A percentile compares a stretch with the other conserved stretches of the same genome.
Evolutionary conservation across 2,329 filamentous ascomycete species (phyloP).

Genomic region (Fusarium haematococcum): DNA sequence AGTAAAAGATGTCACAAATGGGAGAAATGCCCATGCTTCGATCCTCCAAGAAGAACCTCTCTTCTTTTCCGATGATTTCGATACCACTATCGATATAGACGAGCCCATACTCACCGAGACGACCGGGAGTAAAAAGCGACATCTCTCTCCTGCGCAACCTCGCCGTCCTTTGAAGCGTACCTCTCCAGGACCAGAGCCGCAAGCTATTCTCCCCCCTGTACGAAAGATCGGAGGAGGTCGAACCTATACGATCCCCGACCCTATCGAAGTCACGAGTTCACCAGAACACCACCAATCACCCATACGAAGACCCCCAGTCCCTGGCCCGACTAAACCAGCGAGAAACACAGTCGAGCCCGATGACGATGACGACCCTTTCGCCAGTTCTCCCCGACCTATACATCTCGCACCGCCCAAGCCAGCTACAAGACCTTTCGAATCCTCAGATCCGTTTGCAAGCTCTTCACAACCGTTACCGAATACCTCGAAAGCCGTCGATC

Average conservation of each 20-base stretch:
- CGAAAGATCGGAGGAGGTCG: conserved; percentile 11
- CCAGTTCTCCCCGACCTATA: conserved; percentile 46
- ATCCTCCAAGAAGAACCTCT: conserved; percentile 17
- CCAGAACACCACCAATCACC: conserved; percentile 31
- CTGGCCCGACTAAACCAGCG: background rate
- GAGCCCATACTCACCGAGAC: conserved; percentile 38
- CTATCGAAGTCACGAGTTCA: conserved; percentile 55
- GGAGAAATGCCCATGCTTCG: background rate
- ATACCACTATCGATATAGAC: conserved; percentile 54
- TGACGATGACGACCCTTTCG: conserved; percentile 49
- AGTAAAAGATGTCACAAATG: background rate
- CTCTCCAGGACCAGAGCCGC: conserved; percentile 14
- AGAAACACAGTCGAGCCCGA: background rate
- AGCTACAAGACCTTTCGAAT: conserved; percentile 16
- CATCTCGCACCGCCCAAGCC: background rate
- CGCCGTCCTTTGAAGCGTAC: conserved; percentile 29
- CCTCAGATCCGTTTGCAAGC: conserved; percentile 38
- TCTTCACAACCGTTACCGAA: conserved; percentile 9
- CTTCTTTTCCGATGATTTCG: conserved; percentile 53
- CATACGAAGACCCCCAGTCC: background rate
- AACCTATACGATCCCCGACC: conserved; percentile 24
- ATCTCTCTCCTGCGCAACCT: conserved; percentile 33
- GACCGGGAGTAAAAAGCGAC: conserved; percentile 47
- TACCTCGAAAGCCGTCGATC: conserved; percentile 6
- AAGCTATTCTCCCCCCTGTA: conserved; percentile 13